Evolutionary conservation across 1,284 basidiomycete genomes (phyloP).

Genomic region (Ceratobasidium sp.): DNA sequence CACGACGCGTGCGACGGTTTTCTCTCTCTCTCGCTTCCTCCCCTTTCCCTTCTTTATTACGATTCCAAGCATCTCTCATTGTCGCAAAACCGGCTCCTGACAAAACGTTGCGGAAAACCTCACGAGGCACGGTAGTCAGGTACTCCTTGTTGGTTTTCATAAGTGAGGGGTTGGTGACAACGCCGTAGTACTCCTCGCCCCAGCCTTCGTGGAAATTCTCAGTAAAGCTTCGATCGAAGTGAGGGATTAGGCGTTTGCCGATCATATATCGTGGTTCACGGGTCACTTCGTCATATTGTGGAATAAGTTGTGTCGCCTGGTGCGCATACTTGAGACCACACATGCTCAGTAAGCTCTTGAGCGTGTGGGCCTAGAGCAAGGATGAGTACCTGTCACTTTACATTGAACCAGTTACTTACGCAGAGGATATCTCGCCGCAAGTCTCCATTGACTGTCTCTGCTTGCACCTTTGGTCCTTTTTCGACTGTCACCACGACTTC

Average conservation of each 20-base stretch:
- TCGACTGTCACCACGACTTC: too few species aligned
- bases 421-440: too few species aligned
- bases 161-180: neutral
- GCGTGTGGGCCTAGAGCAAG: neutral
- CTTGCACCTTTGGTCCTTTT: too few species aligned
- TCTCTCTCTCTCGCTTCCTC: neutral
- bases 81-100: neutral
- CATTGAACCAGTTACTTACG: too few species aligned
- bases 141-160: neutral
- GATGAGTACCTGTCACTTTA: too few species aligned
- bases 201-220: constrained; percentile 1
- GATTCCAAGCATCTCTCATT: neutral
- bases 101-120: neutral
- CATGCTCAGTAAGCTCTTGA: neutral
- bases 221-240: neutral
- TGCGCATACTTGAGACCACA: neutral
- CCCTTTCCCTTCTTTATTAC: neutral
- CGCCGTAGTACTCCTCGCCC: neutral
- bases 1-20: neutral
- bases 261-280: neutral
- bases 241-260: neutral
- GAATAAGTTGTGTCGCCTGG: neutral
- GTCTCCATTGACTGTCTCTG: too few species aligned
- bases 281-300: neutral
- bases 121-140: neutral